Percentiles rank a stretch among this genome's conserved stretches.
Conservation (phyloP, 495 filamentous ascomycete species). For the Corynascus novoguineensis region DNA sequence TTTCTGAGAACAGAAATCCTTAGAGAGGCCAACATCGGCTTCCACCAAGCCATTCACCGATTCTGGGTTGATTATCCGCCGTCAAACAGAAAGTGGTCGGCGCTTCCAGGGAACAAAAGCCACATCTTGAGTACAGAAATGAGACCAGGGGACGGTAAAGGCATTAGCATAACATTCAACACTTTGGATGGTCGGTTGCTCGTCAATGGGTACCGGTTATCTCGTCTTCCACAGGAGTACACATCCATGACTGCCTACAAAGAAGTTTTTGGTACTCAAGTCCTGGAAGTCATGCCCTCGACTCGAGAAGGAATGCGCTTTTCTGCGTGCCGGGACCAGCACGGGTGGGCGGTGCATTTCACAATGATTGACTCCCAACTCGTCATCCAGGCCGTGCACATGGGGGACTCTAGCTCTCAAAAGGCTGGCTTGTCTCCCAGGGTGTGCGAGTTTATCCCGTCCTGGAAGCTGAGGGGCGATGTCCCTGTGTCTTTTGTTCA, state of each 20-base stretch:
- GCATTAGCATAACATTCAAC: slow-evolving; percentile 44
- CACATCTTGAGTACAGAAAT: slow-evolving; percentile 3
- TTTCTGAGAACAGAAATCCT: slow-evolving; percentile 1
- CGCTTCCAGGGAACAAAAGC: not conserved
- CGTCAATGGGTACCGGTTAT: slow-evolving; percentile 49
- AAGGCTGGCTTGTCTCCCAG: slow-evolving; percentile 9
- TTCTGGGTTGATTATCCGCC: slow-evolving; percentile 19
- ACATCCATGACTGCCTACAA: slow-evolving; percentile 31
- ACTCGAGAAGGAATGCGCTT: slow-evolving; percentile 43
- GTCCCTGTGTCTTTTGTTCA: slow-evolving; percentile 45
- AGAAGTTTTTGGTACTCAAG: slow-evolving; percentile 35
- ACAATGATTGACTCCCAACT: slow-evolving; percentile 6
- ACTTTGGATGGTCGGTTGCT: slow-evolving; percentile 52
- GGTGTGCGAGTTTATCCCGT: slow-evolving; percentile 45
- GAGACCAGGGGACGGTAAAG: not conserved
- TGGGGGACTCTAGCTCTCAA: slow-evolving; percentile 22
- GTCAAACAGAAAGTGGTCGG: not conserved
- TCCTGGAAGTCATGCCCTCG: slow-evolving; percentile 45
- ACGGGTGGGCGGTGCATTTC: slow-evolving; percentile 24
- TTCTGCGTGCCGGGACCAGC: slow-evolving; percentile 23
- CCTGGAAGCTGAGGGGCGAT: slow-evolving; percentile 33
- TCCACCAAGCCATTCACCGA: slow-evolving; percentile 10
- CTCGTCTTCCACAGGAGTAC: slow-evolving; percentile 46
- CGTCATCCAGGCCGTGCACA: slow-evolving; percentile 13
- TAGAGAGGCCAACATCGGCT: not conserved